These are phyloP conservation scores for Ajuga reptans DNA, from an alignment of 305 asterid genomes.

Conservation along the genomic window DNA sequence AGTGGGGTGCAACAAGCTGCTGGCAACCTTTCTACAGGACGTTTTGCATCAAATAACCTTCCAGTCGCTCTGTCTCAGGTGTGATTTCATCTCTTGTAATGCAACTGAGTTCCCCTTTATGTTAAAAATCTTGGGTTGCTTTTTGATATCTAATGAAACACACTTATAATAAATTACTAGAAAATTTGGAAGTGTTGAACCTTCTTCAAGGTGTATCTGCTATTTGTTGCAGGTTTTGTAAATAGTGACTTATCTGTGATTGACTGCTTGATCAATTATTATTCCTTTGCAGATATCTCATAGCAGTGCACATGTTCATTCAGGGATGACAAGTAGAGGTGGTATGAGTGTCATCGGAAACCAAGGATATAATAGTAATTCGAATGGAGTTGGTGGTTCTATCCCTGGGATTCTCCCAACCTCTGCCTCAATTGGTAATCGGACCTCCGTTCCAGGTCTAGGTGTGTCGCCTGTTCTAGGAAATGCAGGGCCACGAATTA, in stretches of 20 bases:
- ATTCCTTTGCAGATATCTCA: slow-evolving; percentile 74
- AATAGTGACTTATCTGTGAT: background rate
- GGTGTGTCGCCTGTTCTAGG: slow-evolving; percentile 77
- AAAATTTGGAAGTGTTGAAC: slow-evolving; percentile 9
- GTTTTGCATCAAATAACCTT: slow-evolving; percentile 83
- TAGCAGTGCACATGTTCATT: slow-evolving; percentile 69
- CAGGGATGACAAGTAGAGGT: slow-evolving; percentile 80
- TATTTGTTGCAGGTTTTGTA: slow-evolving; percentile 6
- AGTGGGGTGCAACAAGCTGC: slow-evolving; percentile 86
- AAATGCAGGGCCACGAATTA: slow-evolving; percentile 67
- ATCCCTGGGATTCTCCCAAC: slow-evolving; percentile 89
- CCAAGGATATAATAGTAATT: slow-evolving; percentile 66
- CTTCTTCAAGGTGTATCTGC: slow-evolving; percentile 15
- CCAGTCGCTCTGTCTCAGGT: slow-evolving; percentile 92
- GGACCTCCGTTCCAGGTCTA: slow-evolving; percentile 69
- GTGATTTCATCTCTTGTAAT: slow-evolving; percentile 20
- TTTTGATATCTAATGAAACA: slow-evolving; percentile 6
- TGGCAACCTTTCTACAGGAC: slow-evolving; percentile 72
- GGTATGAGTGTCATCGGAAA: slow-evolving; percentile 80
- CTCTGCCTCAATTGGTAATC: slow-evolving; percentile 79
- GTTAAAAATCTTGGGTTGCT: slow-evolving; percentile 9
- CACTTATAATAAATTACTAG: slow-evolving; percentile 1
- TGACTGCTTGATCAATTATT: slow-evolving; percentile 12
- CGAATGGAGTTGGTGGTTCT: slow-evolving; percentile 81
- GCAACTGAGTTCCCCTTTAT: slow-evolving; percentile 13